These are phyloP conservation scores for rapeseed (Brassica napus) DNA, from an alignment of 345 rosid species.

Conservation along the genomic window DNA sequence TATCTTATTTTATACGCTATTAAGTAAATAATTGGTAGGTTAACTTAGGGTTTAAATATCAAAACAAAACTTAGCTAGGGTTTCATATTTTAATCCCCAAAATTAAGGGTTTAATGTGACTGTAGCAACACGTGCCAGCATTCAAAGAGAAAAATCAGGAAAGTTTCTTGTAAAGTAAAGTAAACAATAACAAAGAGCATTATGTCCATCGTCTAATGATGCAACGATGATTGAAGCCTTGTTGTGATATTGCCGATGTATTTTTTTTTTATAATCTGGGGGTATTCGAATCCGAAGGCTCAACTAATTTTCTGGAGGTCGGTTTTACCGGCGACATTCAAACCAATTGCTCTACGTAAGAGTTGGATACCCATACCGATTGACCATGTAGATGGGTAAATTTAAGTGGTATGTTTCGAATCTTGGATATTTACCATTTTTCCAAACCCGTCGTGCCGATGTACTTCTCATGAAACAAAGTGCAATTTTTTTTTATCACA, in stretches of 20 bases:
- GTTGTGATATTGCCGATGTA: conserved; percentile 1
- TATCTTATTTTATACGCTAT: conserved; percentile 35
- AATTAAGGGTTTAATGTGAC: conserved; percentile 2
- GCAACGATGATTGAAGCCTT: conserved; percentile 16
- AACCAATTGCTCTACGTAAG: too few relatives aligned
- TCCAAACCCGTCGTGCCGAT: neutral
- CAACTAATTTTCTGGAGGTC: too few relatives aligned
- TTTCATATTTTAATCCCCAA: neutral
- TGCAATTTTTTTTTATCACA: neutral
- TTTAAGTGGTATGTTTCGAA: too few relatives aligned
- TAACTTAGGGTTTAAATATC: conserved; percentile 25
- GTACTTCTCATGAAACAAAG: conserved; percentile 21
- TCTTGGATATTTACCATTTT: too few relatives aligned
- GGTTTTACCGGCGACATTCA: too few relatives aligned
- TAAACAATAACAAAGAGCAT: conserved; percentile 2
- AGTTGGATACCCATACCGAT: too few relatives aligned
- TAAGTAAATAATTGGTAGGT: conserved; percentile 24
- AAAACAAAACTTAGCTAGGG: conserved; percentile 22
- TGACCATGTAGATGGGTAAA: too few relatives aligned
- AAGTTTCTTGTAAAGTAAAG: neutral
- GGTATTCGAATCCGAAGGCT: too few relatives aligned
- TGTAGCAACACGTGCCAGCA: conserved; percentile 36
- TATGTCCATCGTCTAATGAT: conserved; percentile 14
- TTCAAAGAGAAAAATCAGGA: conserved; percentile 22
- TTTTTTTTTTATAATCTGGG: too few relatives aligned